These are phyloP conservation scores for Edaphochlamys debaryana DNA, from an alignment of 139 green algal genomes.

Conservation along the genomic window DNA sequence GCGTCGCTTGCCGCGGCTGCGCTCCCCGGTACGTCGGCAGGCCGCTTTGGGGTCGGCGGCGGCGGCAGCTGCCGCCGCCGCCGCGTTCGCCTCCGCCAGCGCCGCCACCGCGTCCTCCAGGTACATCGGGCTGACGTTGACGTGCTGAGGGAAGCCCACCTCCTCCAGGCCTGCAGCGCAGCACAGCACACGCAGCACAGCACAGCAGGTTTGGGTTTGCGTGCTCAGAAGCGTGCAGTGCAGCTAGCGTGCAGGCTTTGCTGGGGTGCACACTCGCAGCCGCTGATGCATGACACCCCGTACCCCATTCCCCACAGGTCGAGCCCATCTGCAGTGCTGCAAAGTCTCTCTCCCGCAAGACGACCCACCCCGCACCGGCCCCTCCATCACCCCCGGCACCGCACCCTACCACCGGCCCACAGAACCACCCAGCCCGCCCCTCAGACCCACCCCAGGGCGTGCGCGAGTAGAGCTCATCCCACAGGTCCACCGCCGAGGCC, in stretches of 20 bases:
- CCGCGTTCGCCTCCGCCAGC: conserved; percentile 21
- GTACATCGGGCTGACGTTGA: conserved; percentile 10
- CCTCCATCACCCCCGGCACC: no score
- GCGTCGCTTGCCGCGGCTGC: no score
- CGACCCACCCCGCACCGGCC: no score
- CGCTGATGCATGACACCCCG: no score
- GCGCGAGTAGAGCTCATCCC: conserved; percentile 13
- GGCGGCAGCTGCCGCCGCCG: neutral
- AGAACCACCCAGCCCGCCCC: neutral
- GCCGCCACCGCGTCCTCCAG: conserved; percentile 10
- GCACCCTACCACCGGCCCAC: neutral
- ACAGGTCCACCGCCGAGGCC: neutral
- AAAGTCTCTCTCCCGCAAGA: no score
- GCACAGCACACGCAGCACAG: neutral
- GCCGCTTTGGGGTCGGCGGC: neutral
- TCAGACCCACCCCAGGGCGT: conserved; percentile 22
- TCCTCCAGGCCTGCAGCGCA: conserved; percentile 19
- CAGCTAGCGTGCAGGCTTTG: no score
- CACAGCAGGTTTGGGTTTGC: no score
- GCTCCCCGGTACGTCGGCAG: no score
- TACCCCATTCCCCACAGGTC: no score
- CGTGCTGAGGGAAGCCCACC: conserved; percentile 20
- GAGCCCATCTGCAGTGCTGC: no score
- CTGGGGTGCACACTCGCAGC: no score
- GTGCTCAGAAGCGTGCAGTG: no score